A percentile compares a stretch with the other conserved stretches of the same genome.
Evolutionary conservation across 768 basidiomycete species (phyloP).

Genomic region (Kwoniella pini): DNA sequence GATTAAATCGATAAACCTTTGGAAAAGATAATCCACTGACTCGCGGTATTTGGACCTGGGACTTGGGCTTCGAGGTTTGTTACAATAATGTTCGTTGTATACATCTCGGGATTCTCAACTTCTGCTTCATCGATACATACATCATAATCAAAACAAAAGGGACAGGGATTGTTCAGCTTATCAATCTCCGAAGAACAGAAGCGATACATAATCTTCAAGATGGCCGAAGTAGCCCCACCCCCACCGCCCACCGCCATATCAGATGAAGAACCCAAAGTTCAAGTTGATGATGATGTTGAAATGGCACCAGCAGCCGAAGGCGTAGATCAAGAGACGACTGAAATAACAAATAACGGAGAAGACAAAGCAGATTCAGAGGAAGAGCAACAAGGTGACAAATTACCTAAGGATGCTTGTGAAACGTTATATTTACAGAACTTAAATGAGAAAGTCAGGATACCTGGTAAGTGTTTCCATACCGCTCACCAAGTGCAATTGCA

Average conservation of each 20-base stretch:
- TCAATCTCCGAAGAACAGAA: background rate
- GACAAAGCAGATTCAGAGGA: background rate
- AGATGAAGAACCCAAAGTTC: background rate
- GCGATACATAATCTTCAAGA: conserved; percentile 1
- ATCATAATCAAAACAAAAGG: too few species aligned
- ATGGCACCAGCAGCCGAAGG: conserved; percentile 5
- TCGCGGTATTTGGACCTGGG: too few species aligned
- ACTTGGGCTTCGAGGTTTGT: too few species aligned
- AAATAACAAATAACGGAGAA: background rate
- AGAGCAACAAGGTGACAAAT: conserved; percentile 18
- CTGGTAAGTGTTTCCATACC: conserved; percentile 52
- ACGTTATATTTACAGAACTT: conserved; percentile 95
- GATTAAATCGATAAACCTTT: background rate
- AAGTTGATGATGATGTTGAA: conserved; percentile 22
- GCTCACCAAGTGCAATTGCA: too few species aligned
- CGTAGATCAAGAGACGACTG: background rate
- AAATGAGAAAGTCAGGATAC: conserved; percentile 70
- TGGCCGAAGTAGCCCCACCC: conserved; percentile 20
- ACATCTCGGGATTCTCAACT: too few species aligned
- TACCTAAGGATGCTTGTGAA: conserved; percentile 62
- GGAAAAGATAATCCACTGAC: background rate
- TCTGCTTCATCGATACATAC: too few species aligned
- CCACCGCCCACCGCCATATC: conserved; percentile 3
- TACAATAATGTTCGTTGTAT: too few species aligned
- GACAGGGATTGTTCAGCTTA: background rate